phyloP scores from a whole-genome alignment of 164 flowering plant genomes.

The Vitis rupestris region DNA sequence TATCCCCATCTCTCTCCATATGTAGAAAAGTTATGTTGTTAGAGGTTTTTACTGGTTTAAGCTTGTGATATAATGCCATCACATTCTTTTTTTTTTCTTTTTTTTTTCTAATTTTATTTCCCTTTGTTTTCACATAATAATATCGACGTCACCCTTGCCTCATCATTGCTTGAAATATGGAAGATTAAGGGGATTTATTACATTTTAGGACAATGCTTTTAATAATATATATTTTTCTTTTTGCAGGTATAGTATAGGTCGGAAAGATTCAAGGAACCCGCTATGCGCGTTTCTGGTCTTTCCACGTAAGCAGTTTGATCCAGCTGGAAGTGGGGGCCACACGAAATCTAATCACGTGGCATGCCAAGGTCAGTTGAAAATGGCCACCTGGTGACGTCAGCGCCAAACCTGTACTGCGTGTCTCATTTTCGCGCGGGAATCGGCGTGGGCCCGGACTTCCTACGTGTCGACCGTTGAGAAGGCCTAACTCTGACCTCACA shows the following conservation, averaged over 20 bases:
- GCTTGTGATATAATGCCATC: too few species aligned
- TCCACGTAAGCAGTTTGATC: background rate
- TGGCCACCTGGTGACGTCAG: constrained; percentile 15
- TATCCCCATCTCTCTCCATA: background rate
- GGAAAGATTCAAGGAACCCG: background rate
- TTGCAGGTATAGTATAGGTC: background rate
- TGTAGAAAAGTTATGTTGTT: too few species aligned
- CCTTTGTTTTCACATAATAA: too few species aligned
- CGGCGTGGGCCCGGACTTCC: background rate
- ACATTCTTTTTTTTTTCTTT: too few species aligned
- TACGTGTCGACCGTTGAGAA: constrained; percentile 26
- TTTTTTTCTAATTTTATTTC: too few species aligned
- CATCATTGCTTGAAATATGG: too few species aligned
- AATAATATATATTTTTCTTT: too few species aligned
- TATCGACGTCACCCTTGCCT: too few species aligned
- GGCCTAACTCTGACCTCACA: constrained; percentile 9
- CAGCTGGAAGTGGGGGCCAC: background rate
- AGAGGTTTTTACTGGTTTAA: too few species aligned
- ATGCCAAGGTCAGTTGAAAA: background rate
- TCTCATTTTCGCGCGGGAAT: constrained; percentile 9
- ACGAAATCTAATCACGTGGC: constrained; percentile 7
- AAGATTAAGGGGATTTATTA: too few species aligned
- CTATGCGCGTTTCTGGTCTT: background rate
- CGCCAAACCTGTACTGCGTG: constrained; percentile 16
- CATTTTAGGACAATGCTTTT: too few species aligned